Conservation (phyloP, 208 protist species). For the Zelonia costaricensis region DNA sequence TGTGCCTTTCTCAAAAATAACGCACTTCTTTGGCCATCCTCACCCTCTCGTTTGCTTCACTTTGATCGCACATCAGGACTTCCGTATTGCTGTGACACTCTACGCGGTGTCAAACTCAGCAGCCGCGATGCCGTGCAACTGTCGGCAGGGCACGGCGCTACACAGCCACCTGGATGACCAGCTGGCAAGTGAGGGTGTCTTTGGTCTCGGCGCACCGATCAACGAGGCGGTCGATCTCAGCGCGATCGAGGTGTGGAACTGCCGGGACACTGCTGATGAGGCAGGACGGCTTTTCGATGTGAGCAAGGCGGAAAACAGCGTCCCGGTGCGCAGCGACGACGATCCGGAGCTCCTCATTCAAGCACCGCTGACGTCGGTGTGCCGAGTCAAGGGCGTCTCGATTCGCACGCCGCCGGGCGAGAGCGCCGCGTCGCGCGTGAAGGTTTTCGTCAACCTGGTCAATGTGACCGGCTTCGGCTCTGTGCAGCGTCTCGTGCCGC, state of each 20-base stretch:
- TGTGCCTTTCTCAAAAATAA: too few species aligned
- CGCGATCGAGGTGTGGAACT: slow-evolving; percentile 77
- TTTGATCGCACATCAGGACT: too few species aligned
- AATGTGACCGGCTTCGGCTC: slow-evolving; percentile 77
- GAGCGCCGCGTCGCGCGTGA: slow-evolving; percentile 63
- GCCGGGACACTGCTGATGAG: slow-evolving; percentile 39
- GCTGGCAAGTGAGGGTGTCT: slow-evolving; percentile 59
- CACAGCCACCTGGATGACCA: slow-evolving; percentile 82
- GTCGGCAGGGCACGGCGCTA: slow-evolving; percentile 61
- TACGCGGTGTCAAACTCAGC: too few species aligned
- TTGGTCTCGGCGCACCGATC: slow-evolving; percentile 65
- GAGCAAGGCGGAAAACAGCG: slow-evolving; percentile 40
- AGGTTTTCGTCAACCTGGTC: slow-evolving; percentile 73
- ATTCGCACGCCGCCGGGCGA: slow-evolving; percentile 61
- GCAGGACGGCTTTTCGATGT: slow-evolving; percentile 62
- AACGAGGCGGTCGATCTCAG: slow-evolving; percentile 68
- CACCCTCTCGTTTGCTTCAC: too few species aligned
- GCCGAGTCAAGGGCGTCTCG: slow-evolving; percentile 61
- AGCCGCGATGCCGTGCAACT: slow-evolving; percentile 82
- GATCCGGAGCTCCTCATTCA: slow-evolving; percentile 78
- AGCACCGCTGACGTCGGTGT: slow-evolving; percentile 66
- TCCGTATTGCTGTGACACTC: too few species aligned
- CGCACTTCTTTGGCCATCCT: too few species aligned
- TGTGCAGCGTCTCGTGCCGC: slow-evolving; percentile 62
- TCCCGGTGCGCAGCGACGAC: slow-evolving; percentile 77